phyloP scores from a whole-genome alignment of 441 rosid species.

The Populus tomentosa region DNA sequence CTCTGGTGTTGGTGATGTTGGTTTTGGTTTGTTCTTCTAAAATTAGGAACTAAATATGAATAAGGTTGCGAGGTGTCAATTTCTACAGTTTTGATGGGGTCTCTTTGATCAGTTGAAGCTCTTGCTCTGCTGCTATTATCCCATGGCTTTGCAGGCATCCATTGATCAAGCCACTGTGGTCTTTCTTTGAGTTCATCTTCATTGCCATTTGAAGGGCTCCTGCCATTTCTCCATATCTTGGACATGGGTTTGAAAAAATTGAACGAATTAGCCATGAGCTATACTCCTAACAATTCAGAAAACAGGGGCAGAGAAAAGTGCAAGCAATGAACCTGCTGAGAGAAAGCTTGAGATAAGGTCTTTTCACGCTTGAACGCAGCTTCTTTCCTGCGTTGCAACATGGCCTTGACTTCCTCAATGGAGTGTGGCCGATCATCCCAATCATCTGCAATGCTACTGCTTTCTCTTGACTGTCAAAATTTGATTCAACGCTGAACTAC shows the following conservation, averaged over 20 bases:
- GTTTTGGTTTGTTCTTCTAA: slow-evolving; percentile 35
- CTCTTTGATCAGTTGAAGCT: slow-evolving; percentile 79
- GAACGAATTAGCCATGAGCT: neutral
- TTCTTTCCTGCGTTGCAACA: slow-evolving; percentile 69
- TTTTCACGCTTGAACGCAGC: slow-evolving; percentile 65
- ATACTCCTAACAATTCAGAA: neutral
- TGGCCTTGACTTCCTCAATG: slow-evolving; percentile 71
- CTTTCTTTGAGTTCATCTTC: slow-evolving; percentile 50
- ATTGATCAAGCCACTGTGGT: slow-evolving; percentile 69
- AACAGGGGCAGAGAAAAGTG: neutral
- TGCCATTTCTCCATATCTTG: slow-evolving; percentile 48
- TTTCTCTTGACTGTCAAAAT: slow-evolving; percentile 63
- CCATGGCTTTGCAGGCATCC: slow-evolving; percentile 76
- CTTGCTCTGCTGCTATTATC: slow-evolving; percentile 51
- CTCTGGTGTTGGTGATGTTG: slow-evolving; percentile 44
- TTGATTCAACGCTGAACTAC: neutral
- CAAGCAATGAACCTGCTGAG: slow-evolving; percentile 54
- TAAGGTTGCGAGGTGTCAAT: slow-evolving; percentile 73
- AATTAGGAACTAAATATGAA: slow-evolving; percentile 39
- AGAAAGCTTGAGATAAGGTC: slow-evolving; percentile 59
- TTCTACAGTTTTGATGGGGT: slow-evolving; percentile 75
- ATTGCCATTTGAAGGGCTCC: slow-evolving; percentile 54
- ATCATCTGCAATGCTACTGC: slow-evolving; percentile 72
- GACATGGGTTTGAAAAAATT: slow-evolving; percentile 6
- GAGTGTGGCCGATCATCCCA: slow-evolving; percentile 80